These are phyloP conservation scores for Phaffomyces opuntiae DNA, from an alignment of 805 yeast species.

Conservation along the genomic window DNA sequence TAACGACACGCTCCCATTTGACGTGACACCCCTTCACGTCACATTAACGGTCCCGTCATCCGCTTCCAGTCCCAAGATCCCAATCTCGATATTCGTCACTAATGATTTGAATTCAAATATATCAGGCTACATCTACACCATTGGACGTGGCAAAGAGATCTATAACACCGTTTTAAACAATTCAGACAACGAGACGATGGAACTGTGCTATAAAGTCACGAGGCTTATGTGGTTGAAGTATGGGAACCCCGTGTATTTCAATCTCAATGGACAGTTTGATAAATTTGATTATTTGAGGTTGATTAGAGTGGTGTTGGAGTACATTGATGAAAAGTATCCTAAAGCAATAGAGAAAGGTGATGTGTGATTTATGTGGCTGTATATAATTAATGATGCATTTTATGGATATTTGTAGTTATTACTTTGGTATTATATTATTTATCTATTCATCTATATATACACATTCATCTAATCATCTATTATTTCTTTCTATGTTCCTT, in stretches of 20 bases:
- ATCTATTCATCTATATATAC: neutral
- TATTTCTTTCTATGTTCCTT: neutral
- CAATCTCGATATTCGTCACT: constrained; percentile 32
- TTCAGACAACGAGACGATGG: constrained; percentile 33
- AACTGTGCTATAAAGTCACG: constrained; percentile 37
- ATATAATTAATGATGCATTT: neutral
- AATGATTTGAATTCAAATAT: constrained; percentile 25
- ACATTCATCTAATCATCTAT: neutral
- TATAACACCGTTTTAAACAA: constrained; percentile 37
- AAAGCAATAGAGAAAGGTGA: too few relatives aligned
- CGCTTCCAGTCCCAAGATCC: constrained; percentile 16
- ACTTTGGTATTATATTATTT: too few relatives aligned
- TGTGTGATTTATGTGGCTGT: neutral
- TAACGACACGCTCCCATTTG: constrained; percentile 9
- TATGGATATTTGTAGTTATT: neutral
- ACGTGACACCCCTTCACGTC: constrained; percentile 10
- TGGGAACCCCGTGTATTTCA: constrained; percentile 37
- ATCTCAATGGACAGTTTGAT: constrained; percentile 33
- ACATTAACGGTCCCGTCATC: constrained; percentile 9
- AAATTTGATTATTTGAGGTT: constrained; percentile 27
- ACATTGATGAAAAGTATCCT: constrained; percentile 13
- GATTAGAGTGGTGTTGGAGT: constrained; percentile 23
- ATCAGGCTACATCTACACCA: constrained; percentile 40
- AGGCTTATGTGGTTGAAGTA: constrained; percentile 34
- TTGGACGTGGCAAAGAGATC: constrained; percentile 27